A percentile compares a stretch with the other conserved stretches of the same genome.
phyloP scores from a whole-genome alignment of 1,284 basidiomycete species.

The Taiwanofungus camphoratus region DNA sequence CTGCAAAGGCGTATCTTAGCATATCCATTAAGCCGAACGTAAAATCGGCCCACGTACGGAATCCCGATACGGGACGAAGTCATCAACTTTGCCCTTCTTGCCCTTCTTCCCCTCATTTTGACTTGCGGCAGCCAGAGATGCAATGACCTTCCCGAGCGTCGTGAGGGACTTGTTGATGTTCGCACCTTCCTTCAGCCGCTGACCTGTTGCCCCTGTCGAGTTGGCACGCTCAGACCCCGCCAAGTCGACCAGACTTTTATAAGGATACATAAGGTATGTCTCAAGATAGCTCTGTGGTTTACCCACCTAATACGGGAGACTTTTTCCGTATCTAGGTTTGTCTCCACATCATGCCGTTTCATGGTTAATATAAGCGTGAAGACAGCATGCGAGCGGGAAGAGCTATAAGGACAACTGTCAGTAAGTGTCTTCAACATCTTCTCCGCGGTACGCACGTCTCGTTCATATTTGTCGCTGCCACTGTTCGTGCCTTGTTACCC shows the following conservation, averaged over 20 bases:
- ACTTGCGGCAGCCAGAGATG: slow-evolving; percentile 80
- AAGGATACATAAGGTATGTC: slow-evolving; percentile 13
- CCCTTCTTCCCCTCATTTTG: slow-evolving; percentile 64
- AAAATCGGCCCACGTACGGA: slow-evolving; percentile 52
- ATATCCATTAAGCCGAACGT: neutral
- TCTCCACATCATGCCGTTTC: slow-evolving; percentile 78
- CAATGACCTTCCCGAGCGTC: slow-evolving; percentile 96
- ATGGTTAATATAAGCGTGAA: slow-evolving; percentile 93
- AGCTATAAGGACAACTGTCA: slow-evolving; percentile 38
- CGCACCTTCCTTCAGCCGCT: slow-evolving; percentile 91
- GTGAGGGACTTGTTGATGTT: slow-evolving; percentile 99
- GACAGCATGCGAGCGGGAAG: slow-evolving; percentile 95
- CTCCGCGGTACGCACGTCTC: slow-evolving; percentile 64
- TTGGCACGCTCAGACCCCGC: slow-evolving; percentile 98
- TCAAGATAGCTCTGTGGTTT: slow-evolving; percentile 2
- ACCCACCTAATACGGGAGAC: slow-evolving; percentile 89
- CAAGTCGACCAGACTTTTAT: slow-evolving; percentile 77
- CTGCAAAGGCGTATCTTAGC: slow-evolving; percentile 30
- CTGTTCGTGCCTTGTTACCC: slow-evolving; percentile 96
- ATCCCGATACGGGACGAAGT: slow-evolving; percentile 92
- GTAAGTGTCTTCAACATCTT: neutral
- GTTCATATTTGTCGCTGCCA: slow-evolving; percentile 99
- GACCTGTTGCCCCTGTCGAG: slow-evolving; percentile 94
- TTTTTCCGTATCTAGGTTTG: slow-evolving; percentile 90
- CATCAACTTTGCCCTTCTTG: slow-evolving; percentile 81